Evolutionary conservation across 176 grass and related monocot genomes (phyloP).

Genomic region (Microstegium vimineum): DNA sequence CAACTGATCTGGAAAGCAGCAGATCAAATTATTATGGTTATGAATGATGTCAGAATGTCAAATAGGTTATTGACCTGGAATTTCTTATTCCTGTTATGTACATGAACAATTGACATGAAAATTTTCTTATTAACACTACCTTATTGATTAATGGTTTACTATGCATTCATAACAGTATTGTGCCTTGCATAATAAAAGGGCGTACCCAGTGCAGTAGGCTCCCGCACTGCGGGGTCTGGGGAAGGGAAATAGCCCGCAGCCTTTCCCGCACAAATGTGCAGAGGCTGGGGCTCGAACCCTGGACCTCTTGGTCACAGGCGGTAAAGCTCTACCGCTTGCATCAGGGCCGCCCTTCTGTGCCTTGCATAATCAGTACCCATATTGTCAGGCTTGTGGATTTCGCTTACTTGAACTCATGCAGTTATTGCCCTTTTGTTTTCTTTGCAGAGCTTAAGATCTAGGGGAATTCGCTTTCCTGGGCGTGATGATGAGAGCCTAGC

Average conservation of each 20-base stretch:
- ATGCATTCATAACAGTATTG: neutral
- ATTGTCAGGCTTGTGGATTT: neutral
- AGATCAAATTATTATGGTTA: neutral
- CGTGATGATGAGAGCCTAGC: constrained; percentile 76
- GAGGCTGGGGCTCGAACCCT: no score
- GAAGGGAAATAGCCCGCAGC: no score
- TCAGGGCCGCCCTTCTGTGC: no score
- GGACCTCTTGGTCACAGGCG: no score
- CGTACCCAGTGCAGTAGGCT: no score
- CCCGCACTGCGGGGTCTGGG: no score
- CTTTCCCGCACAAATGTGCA: no score
- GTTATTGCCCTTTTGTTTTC: neutral
- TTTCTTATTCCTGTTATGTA: neutral
- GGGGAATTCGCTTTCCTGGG: constrained; percentile 80
- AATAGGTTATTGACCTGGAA: neutral
- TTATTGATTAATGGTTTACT: neutral
- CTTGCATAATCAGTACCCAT: neutral
- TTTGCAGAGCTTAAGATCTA: constrained; percentile 86
- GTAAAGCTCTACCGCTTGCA: no score
- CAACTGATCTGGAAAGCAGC: neutral
- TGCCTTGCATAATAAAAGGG: no score
- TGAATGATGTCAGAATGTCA: neutral
- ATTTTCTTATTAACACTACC: neutral
- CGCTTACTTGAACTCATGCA: neutral
- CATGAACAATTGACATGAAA: neutral